These are phyloP conservation scores for Xylaria flabelliformis DNA, from an alignment of 495 filamentous ascomycete species.

Conservation along the genomic window DNA sequence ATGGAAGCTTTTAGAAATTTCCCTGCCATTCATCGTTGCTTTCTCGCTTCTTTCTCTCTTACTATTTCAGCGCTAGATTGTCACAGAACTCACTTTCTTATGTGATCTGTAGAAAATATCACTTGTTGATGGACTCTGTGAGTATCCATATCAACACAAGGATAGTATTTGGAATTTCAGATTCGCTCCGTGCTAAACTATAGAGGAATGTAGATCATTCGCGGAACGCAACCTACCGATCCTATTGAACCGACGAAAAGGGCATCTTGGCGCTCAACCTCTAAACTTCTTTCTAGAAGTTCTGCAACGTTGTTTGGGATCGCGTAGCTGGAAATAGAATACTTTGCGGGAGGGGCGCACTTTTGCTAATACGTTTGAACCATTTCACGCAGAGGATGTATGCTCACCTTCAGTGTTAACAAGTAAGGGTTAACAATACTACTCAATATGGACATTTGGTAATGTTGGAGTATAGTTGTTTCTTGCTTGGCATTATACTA, in stretches of 20 bases:
- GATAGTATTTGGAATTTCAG: constrained; percentile 2
- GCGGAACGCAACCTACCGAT: constrained; percentile 6
- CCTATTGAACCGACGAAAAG: constrained; percentile 1
- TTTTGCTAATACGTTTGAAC: background rate
- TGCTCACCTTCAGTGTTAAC: background rate
- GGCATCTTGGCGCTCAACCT: constrained; percentile 3
- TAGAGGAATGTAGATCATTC: background rate
- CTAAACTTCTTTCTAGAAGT: background rate
- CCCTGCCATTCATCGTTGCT: background rate
- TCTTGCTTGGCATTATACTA: constrained; percentile 11
- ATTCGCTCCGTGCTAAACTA: background rate
- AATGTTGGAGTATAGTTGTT: background rate
- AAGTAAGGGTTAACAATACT: background rate
- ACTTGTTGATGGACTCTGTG: background rate
- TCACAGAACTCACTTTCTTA: background rate
- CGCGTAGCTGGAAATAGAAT: background rate
- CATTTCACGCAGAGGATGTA: background rate
- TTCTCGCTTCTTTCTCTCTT: background rate
- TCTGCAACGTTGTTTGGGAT: background rate
- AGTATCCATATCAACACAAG: constrained; percentile 10
- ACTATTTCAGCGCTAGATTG: background rate
- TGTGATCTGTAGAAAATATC: background rate
- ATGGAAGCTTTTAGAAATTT: constrained; percentile 6
- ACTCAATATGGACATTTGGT: background rate
- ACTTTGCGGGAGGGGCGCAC: background rate